These are phyloP conservation scores for Isoetes taiwanensis DNA, from an alignment of 75 land plant species.

Conservation along the genomic window DNA sequence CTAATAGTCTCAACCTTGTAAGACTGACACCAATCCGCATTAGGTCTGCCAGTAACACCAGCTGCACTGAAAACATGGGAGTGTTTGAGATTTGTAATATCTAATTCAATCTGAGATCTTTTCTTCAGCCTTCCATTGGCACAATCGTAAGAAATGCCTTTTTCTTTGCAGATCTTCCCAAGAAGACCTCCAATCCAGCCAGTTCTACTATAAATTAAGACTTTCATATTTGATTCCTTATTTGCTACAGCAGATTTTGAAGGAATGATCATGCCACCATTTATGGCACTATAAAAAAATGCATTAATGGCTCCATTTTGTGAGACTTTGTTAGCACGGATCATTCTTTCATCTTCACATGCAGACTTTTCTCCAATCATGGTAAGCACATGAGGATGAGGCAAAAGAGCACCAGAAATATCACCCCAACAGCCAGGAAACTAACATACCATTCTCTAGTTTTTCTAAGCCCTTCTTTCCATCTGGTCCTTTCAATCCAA, in stretches of 20 bases:
- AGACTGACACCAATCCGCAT: conserved; percentile 48
- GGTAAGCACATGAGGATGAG: conserved; percentile 52
- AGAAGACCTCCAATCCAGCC: conserved; percentile 54
- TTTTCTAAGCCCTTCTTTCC: conserved; percentile 55
- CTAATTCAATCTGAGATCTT: conserved; percentile 21
- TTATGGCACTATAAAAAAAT: no score
- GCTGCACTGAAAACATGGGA: conserved; percentile 57
- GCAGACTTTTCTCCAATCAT: conserved; percentile 32
- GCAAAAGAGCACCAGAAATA: conserved; percentile 56
- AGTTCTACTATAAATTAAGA: conserved; percentile 46
- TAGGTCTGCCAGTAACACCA: conserved; percentile 54
- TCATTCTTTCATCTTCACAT: no score
- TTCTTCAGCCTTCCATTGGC: conserved; percentile 44
- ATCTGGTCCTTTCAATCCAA: conserved; percentile 46
- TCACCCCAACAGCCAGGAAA: conserved; percentile 65
- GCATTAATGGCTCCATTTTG: background rate
- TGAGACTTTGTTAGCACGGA: background rate
- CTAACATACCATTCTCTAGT: conserved; percentile 51
- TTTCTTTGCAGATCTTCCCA: conserved; percentile 31
- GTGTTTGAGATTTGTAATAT: conserved; percentile 26
- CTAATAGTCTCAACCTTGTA: conserved; percentile 58
- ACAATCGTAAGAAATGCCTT: conserved; percentile 33
- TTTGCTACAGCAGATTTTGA: background rate
- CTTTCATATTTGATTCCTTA: conserved; percentile 7
- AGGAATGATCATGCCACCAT: no score